Evolutionary conservation across 352 stramenopile genomes (phyloP), one percentile per base, ranked within the genome.

Genomic region (Globisporangium perplexum): DNA sequence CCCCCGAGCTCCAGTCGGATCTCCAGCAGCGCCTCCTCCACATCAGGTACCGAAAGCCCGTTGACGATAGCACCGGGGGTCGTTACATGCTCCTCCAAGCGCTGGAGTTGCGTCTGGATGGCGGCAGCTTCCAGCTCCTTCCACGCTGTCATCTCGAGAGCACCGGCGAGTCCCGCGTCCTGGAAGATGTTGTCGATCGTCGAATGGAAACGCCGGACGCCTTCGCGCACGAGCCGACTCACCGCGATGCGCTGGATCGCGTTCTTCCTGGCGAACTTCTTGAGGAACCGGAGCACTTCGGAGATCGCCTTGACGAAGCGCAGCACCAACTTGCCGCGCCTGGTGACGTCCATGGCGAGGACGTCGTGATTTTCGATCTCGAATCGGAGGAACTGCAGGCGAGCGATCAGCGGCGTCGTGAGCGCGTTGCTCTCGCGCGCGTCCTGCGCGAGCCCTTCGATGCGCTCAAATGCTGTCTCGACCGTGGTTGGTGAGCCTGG

Each of bases 1-100:
- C 18, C n/a, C n/a, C 26, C n/a, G 22, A 50, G 24, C 20, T 66
- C 31, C 23, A 62, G 58, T 38, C 59, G 54, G 28, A 69, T 28
- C 39, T 63, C 51, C 18, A 54, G 39, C 39, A 45, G n/a, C 39
- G 39, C 39, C 20, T 45, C 39, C 15, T 45, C 39, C 18, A 45
- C 39, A 17, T 44, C 53, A 2, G 23, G 31, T 15, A 26, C 26
- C 4, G 23, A 30, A 0, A 66, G 35, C 23, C 64, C 54, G 1
- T 30, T 36, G 2, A 24, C 20, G 30, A 66, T 50, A 8, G 50
- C 18, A 14, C 42, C 36, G 18, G 15, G 49, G 31, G 47, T 62
- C 30, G 47, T 59, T 26, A 57, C 20, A 36, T 51, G 31, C 28
- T 55, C 35, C 24, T 54, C 18, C 56, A 62, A 49, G 3, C 24